phyloP scores from a whole-genome alignment of 129 eudicot species.

The Flaveria brownii region DNA sequence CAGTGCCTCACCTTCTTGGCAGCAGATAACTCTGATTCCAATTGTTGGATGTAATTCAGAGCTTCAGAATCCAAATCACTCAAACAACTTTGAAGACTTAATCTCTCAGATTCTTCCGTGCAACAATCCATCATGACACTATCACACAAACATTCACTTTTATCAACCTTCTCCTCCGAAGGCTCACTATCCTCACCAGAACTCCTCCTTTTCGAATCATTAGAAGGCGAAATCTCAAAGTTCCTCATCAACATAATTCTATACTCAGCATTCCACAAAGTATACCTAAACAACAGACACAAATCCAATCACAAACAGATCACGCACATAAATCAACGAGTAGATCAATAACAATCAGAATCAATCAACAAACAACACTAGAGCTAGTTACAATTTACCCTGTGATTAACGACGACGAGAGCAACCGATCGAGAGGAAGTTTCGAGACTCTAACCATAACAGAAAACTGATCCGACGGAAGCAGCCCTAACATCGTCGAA shows the following conservation, averaged over 20 bases:
- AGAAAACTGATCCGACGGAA: constrained; percentile 86
- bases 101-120: constrained; percentile 42
- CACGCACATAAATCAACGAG: not conserved
- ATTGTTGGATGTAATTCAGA: constrained; percentile 58
- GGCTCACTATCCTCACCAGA: constrained; percentile 39
- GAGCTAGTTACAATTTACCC: not conserved
- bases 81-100: constrained; percentile 43
- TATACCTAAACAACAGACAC: constrained; percentile 51
- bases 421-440: constrained; percentile 57
- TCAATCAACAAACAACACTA: constrained; percentile 3
- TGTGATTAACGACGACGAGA: constrained; percentile 73
- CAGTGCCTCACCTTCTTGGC: constrained; percentile 60
- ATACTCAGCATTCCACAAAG: constrained; percentile 92
- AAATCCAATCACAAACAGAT: not conserved
- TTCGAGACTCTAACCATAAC: constrained; percentile 78
- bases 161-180: constrained; percentile 42
- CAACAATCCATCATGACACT: constrained; percentile 34
- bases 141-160: constrained; percentile 44
- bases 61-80: constrained; percentile 69
- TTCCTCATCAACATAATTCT: constrained; percentile 82
- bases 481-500: constrained; percentile 84
- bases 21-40: constrained; percentile 59
- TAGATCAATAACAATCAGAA: not conserved
- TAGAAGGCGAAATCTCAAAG: constrained; percentile 56
- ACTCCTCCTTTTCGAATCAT: constrained; percentile 30